Conservation (phyloP, 2,329 filamentous ascomycete species). For the Esteya vermicola region DNA sequence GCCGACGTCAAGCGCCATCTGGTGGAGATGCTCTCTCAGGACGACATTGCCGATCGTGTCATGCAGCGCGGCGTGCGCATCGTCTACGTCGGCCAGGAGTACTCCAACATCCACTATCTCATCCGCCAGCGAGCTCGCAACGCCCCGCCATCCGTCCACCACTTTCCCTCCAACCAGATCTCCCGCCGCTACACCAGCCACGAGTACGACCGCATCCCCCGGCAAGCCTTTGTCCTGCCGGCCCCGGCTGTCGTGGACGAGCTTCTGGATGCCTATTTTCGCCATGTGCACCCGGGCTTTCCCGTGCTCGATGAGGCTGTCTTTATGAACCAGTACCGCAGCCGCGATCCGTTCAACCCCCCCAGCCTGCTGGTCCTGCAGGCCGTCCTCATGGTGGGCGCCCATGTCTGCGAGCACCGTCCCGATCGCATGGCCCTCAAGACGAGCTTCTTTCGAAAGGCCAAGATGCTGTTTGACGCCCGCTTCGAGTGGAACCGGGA, state of each 20-base stretch:
- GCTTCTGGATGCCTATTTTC: constrained; percentile 53
- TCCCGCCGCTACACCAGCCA: constrained; percentile 23
- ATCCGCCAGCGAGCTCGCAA: constrained; percentile 29
- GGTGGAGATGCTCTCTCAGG: constrained; percentile 7
- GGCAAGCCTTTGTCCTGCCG: constrained; percentile 33
- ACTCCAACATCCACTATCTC: constrained; percentile 40
- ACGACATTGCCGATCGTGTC: constrained; percentile 7
- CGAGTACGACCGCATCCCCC: constrained; percentile 27
- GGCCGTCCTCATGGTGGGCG: constrained; percentile 57
- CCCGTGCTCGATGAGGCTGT: constrained; percentile 71
- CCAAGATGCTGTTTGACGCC: constrained; percentile 37
- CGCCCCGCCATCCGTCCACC: constrained; percentile 14
- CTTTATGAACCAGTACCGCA: constrained; percentile 66
- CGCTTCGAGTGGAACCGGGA: constrained; percentile 38
- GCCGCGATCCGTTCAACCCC: constrained; percentile 53
- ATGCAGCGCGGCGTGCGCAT: constrained; percentile 15
- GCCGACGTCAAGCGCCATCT: constrained; percentile 5
- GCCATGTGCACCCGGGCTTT: constrained; percentile 80
- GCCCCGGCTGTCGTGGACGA: constrained; percentile 31
- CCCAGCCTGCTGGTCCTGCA: constrained; percentile 84
- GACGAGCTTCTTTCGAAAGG: constrained; percentile 33
- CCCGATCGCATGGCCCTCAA: constrained; percentile 26
- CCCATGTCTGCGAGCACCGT: constrained; percentile 27
- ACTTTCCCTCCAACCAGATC: constrained; percentile 17
- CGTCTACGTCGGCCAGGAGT: constrained; percentile 39